Conservation (phyloP, 306 rosid genomes). For the Acacia melanoxylon region DNA sequence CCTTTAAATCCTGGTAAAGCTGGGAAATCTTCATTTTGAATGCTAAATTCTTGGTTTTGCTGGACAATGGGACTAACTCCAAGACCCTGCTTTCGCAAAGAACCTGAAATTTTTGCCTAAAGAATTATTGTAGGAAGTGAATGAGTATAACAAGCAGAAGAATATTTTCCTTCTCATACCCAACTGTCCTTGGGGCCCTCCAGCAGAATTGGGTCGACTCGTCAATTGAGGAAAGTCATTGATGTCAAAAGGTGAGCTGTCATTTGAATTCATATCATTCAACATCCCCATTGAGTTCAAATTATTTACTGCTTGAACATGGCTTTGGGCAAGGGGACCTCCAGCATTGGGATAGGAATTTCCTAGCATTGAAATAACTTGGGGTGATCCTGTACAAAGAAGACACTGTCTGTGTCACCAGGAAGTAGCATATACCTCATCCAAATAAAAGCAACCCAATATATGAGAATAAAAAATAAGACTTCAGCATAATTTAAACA, state of each 20-base stretch:
- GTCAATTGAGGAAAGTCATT: conserved; percentile 92
- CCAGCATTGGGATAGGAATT: conserved; percentile 86
- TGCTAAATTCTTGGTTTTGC: conserved; percentile 97
- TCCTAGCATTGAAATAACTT: conserved; percentile 84
- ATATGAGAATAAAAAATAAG: neutral
- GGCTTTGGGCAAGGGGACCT: conserved; percentile 84
- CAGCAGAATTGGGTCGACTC: conserved; percentile 96
- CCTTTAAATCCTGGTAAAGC: conserved; percentile 98
- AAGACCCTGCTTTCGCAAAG: conserved; percentile 92
- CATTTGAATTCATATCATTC: conserved; percentile 86
- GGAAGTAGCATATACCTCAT: neutral
- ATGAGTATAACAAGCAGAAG: conserved; percentile 21
- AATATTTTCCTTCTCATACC: conserved; percentile 49
- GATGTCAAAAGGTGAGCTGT: conserved; percentile 85
- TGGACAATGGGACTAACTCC: conserved; percentile 95
- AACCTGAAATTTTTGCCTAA: conserved; percentile 60
- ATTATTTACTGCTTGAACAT: conserved; percentile 72
- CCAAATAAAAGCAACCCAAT: conserved; percentile 1
- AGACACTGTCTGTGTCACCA: conserved; percentile 30
- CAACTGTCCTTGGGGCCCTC: conserved; percentile 97
- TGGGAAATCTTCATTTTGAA: conserved; percentile 97
- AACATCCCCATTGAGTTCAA: conserved; percentile 90
- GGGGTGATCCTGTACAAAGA: conserved; percentile 84
- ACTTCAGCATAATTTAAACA: conserved; percentile 10
- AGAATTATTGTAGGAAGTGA: conserved; percentile 23